A percentile compares a stretch with the other conserved stretches of the same genome.
Conservation (phyloP, 192 early-diverging fungal species). For the Blastocladiella britannica region DNA sequence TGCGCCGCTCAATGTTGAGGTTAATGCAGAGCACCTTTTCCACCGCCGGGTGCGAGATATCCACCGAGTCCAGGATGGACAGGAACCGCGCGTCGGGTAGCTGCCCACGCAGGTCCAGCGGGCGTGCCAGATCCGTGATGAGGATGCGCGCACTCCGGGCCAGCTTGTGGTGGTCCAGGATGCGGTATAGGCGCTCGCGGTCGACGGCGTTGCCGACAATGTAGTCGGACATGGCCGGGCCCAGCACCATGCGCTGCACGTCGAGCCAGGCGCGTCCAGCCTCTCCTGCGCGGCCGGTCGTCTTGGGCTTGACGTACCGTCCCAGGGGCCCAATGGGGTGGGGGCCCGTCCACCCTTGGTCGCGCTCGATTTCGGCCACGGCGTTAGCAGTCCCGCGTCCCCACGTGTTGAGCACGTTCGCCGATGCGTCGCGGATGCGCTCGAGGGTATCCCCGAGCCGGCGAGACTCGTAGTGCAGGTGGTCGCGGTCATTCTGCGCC, state of each 20-base stretch:
- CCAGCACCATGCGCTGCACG: neutral
- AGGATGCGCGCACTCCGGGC: no score
- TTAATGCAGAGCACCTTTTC: conserved; percentile 13
- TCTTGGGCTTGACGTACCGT: neutral
- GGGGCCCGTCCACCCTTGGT: no score
- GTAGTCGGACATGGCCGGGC: neutral
- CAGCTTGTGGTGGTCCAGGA: neutral
- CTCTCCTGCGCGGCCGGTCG: no score
- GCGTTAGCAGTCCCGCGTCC: neutral
- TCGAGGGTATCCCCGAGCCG: no score
- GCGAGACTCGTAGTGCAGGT: no score
- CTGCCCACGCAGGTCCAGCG: no score
- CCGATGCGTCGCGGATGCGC: no score
- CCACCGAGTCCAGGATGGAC: neutral
- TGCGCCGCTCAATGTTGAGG: conserved; percentile 14
- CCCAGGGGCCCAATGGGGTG: neutral
- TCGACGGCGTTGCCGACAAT: neutral
- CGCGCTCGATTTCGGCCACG: neutral
- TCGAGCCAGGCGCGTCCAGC: neutral
- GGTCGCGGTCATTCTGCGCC: no score
- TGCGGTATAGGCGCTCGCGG: neutral
- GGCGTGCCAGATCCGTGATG: no score
- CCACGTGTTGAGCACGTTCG: neutral
- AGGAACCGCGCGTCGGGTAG: neutral
- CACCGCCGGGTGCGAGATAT: no score